Evolutionary conservation across 2,329 filamentous ascomycete species (phyloP).

Genomic region (Penicillium sp.): DNA sequence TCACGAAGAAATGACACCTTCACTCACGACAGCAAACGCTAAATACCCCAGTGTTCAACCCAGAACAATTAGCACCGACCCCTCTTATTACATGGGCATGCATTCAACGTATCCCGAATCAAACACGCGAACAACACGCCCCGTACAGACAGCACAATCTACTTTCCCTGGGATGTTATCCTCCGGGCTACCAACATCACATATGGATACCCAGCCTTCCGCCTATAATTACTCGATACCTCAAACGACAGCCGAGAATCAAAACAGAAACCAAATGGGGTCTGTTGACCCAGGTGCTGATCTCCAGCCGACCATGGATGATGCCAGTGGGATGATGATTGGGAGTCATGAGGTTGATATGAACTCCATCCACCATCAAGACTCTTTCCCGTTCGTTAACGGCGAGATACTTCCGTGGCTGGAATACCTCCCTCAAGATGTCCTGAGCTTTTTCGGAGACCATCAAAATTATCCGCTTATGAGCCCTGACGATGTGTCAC

Average conservation of each 20-base stretch:
- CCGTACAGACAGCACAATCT: constrained; percentile 27
- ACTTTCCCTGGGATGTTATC: constrained; percentile 15
- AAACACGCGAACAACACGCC: constrained; percentile 20
- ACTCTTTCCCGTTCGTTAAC: constrained; percentile 41
- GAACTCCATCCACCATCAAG: constrained; percentile 53
- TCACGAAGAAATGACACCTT: constrained; percentile 19
- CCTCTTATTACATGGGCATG: constrained; percentile 48
- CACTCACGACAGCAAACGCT: constrained; percentile 19
- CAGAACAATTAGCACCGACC: constrained; percentile 36
- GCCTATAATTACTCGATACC: constrained; percentile 26
- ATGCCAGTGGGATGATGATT: constrained; percentile 58
- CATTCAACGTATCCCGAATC: constrained; percentile 45
- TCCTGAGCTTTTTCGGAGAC: constrained; percentile 56
- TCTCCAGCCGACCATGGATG: constrained; percentile 18
- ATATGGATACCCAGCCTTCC: constrained; percentile 21
- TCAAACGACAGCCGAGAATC: constrained; percentile 17
- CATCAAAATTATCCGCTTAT: constrained; percentile 34
- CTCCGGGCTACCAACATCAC: constrained; percentile 16
- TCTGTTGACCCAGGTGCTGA: constrained; percentile 12
- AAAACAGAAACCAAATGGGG: constrained; percentile 15
- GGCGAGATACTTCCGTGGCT: constrained; percentile 72
- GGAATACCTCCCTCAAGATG: constrained; percentile 68
- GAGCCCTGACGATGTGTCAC: constrained; percentile 30
- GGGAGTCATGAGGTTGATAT: constrained; percentile 77
- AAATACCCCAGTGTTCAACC: constrained; percentile 39